Conservation (phyloP, 306 rosid genomes). For the Pyrus bretschneideri region DNA sequence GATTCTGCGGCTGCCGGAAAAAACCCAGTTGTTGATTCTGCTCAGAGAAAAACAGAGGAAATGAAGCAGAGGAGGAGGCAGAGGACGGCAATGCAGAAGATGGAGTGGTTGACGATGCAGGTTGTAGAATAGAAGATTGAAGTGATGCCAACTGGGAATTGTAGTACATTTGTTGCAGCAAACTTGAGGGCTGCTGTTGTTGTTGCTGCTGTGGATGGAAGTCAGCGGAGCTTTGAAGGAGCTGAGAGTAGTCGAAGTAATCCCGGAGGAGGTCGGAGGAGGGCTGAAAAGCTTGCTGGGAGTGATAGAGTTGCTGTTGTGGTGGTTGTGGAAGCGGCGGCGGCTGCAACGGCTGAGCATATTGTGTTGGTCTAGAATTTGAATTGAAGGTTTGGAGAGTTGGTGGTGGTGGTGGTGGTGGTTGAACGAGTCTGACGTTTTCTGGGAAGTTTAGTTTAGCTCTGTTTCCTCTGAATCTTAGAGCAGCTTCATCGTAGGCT, state of each 20-base stretch:
- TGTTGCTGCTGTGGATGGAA: conserved; percentile 29
- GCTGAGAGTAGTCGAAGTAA: conserved; percentile 60
- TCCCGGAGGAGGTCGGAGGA: conserved; percentile 38
- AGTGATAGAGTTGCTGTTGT: neutral
- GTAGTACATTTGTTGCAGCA: conserved; percentile 52
- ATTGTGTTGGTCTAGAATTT: neutral
- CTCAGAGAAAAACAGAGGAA: conserved; percentile 53
- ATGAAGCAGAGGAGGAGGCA: conserved; percentile 46
- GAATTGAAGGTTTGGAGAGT: neutral
- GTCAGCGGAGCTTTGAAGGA: conserved; percentile 50
- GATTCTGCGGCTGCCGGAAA: conserved; percentile 35
- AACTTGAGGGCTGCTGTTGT: conserved; percentile 20
- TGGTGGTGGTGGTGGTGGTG: neutral
- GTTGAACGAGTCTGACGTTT: conserved; percentile 44
- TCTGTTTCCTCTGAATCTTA: conserved; percentile 85
- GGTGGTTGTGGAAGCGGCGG: neutral
- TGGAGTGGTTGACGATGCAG: conserved; percentile 19
- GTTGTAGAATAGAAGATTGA: conserved; percentile 27
- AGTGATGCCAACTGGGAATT: conserved; percentile 44
- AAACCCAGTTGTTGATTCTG: conserved; percentile 35
- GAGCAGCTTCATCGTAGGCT: conserved; percentile 92
- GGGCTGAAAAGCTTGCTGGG: conserved; percentile 14
- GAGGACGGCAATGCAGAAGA: conserved; percentile 31
- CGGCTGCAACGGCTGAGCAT: conserved; percentile 1
- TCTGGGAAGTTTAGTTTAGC: conserved; percentile 96